Percentiles rank a stretch among this genome's conserved stretches.
These are phyloP conservation scores for Paxillus rubicundulus DNA, from an alignment of 768 basidiomycete genomes.

Conservation along the genomic window DNA sequence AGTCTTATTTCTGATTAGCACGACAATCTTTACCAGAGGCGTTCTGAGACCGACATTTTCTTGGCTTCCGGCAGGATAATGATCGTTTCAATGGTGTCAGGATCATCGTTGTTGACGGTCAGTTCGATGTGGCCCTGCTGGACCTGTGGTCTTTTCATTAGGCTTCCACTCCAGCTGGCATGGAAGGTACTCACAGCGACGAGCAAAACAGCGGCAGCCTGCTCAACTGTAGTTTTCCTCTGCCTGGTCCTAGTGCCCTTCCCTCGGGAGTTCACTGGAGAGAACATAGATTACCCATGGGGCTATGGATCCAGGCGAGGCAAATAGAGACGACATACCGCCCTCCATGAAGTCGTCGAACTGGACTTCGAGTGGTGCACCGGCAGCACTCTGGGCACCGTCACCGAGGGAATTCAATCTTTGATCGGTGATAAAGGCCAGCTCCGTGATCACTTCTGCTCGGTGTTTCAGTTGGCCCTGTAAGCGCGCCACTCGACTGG, in stretches of 20 bases:
- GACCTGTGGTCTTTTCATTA: constrained; percentile 14
- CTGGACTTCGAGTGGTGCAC: constrained; percentile 19
- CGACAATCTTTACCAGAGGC: background rate
- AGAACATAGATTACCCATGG: background rate
- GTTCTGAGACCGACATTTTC: constrained; percentile 15
- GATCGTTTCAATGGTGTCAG: constrained; percentile 19
- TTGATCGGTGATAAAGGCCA: constrained; percentile 22
- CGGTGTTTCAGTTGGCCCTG: background rate
- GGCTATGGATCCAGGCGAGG: background rate
- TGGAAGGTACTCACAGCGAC: constrained; percentile 12
- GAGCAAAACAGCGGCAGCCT: constrained; percentile 25
- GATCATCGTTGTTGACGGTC: constrained; percentile 11
- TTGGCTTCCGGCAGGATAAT: constrained; percentile 23
- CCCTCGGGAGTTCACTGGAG: constrained; percentile 25
- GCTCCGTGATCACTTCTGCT: constrained; percentile 26
- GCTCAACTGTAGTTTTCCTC: constrained; percentile 20
- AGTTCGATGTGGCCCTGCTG: constrained; percentile 27
- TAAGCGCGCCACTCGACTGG: background rate
- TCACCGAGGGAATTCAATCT: background rate
- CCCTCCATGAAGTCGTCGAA: constrained; percentile 29
- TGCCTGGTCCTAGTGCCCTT: constrained; percentile 16
- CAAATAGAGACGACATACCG: constrained; percentile 10
- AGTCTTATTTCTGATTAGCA: constrained; percentile 14
- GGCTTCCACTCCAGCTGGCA: background rate
- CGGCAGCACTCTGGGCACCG: background rate